These are phyloP conservation scores for Pichia paraexigua DNA, from an alignment of 805 yeast species.

Conservation along the genomic window DNA sequence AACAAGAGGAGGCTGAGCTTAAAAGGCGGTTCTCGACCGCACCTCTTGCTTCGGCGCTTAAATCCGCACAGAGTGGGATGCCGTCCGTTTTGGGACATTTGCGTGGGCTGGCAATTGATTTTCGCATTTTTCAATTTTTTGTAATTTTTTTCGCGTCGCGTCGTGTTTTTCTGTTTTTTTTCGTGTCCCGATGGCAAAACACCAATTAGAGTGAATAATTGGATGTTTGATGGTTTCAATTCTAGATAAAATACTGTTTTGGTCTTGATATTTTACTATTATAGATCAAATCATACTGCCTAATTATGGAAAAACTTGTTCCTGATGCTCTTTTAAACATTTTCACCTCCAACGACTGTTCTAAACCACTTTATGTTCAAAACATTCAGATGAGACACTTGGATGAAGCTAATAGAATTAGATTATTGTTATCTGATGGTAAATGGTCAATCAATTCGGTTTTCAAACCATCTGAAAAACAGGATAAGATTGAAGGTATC, in stretches of 20 bases:
- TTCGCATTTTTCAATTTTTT: too few relatives aligned
- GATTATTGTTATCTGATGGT: slow-evolving; percentile 48
- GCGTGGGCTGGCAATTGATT: background rate
- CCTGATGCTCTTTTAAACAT: slow-evolving; percentile 20
- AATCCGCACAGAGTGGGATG: background rate
- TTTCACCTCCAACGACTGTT: slow-evolving; percentile 17
- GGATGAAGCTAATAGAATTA: slow-evolving; percentile 33
- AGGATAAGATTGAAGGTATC: slow-evolving; percentile 23
- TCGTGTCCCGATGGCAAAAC: background rate
- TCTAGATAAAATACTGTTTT: too few relatives aligned
- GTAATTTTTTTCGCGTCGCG: background rate
- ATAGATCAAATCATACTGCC: background rate
- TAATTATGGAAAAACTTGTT: slow-evolving; percentile 15
- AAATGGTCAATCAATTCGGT: slow-evolving; percentile 42
- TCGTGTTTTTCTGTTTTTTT: background rate
- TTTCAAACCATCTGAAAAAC: slow-evolving; percentile 37
- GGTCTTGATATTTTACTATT: too few relatives aligned
- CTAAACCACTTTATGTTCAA: slow-evolving; percentile 20
- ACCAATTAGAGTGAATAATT: too few relatives aligned
- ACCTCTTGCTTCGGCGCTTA: background rate
- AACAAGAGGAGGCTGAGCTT: background rate
- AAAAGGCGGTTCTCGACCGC: background rate
- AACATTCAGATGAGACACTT: slow-evolving; percentile 26
- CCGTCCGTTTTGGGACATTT: background rate
- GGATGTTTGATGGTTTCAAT: too few relatives aligned